Base-by-base conservation (phyloP, 495 filamentous ascomycete species). In the Daldinia bambusicola region DNA sequence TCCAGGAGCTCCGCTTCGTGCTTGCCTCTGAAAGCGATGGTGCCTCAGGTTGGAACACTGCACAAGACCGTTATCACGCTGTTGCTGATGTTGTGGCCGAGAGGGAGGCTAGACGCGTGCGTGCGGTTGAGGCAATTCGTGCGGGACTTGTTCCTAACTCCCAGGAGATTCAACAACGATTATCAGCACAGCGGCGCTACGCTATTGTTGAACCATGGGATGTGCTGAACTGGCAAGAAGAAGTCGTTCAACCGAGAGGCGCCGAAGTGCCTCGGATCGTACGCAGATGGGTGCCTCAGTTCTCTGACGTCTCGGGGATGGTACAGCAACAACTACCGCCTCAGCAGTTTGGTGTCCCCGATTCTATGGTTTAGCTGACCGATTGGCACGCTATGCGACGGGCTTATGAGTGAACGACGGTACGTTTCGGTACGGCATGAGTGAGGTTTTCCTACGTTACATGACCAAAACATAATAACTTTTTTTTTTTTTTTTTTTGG, bases 41-140 rank as follows among this genome's bases (percentile, higher is more conserved):
- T 32, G 75, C 78, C 8, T 69, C 82, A 9, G 83, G 81, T 14
- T 84, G 83, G 76, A 77, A 82, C 18, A 81, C 67, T 16, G 78
- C 83, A 4, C 75, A 76, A 18, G 66, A 80, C 53, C 64, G 81
- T 69, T 77, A 83, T 26, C 74, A 79, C 30, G 79, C 86, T 14
- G 84, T 89, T 67, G 80, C 72, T 3, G 79, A 77, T 14, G 85
- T 91, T 36, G 81, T 92, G 18, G 81, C 80, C 2, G 89, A 91
- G 75, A 85, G 90, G 36, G 90, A 92, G 68, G 67, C 71, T 13
- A 71, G 83, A 56, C 81, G 83, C n/a, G 57, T 74, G 57, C 78
- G 75, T 9, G 73, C 75, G 5, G 65, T 84, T 16, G 78, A 81
- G 10, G 78, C 74, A 31, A 60, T 76, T 9, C 71, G 74, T 22